Base-by-base conservation (phyloP, 106 monocot species). In the Dactylorhiza incarnata region DNA sequence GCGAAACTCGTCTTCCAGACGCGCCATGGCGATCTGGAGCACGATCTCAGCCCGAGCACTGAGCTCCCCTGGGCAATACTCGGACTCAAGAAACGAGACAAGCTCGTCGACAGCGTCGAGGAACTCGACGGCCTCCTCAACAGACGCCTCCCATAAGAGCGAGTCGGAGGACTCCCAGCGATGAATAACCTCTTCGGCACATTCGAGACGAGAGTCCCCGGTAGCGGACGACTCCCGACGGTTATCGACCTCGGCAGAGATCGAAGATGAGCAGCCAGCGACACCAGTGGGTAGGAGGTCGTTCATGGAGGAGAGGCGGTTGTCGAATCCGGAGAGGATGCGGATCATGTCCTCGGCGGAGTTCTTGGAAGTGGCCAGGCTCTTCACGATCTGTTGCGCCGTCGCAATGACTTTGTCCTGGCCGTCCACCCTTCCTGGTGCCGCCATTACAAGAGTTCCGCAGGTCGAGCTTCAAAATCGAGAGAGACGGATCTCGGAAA, bases 301-400 rank as follows among this genome's bases (percentile, higher is more conserved):
- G 77, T 73, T 73, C 49, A 85, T 69, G 14, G 75, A 48, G 62
- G 86, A 88, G 82, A 92, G 80, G 55, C 92, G 86, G 76, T 88
- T 75, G 85, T 92, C 95, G 85, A 92, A 92, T 48, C 81, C 85
- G 53, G 92, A 90, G 72, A 95, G 90, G 86, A 95, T 95, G 53
- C 87, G 78, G 54, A 95, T 84, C 90, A 95, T 95, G 81, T 92
- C 90, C 44, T 92, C 90, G 19, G 87, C 90, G 25, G 88, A 82
- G 92, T 86, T 84, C 74, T 85, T 80, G 26, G 86, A 85, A 25
- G 80, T 85, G 59, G 90, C 92, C 48, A 92, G 86, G 74, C 82
- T 86, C 78, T 74, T 88, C 52, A 90, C 86, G 83, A 95, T 93
- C 73, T 92, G 90, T 76, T 88, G 90, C 72, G 95, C 92, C 81